Evolutionary conservation across 2,329 filamentous ascomycete species (phyloP), one percentile per base, ranked within the genome.

Genomic region (Diplodia sapinea): DNA sequence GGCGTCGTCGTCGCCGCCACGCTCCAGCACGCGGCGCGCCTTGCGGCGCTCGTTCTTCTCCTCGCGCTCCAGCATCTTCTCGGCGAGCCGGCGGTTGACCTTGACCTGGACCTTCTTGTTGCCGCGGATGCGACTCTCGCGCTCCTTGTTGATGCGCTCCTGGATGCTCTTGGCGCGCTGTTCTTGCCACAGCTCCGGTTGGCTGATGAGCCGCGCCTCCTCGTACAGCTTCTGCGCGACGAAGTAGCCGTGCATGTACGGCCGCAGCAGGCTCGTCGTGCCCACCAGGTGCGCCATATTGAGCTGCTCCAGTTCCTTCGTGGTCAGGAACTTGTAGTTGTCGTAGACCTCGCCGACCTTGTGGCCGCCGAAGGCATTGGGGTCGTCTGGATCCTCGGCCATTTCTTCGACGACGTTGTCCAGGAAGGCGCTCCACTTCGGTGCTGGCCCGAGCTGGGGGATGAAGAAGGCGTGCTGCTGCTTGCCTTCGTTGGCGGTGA

Each of bases 161-260:
- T 94, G 93, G 73, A 99, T 89, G 72, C 91, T 89, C 84, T 96
- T 97, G 69, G 90, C 89, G 68, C 93, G 87, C 79, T 98, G 93
- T 74, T 98, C 92, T 76, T 97, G 93, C 86, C 91, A 96, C 64
- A 96, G 87, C 76, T 96, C 96, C 0, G 95, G 95, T 79, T 98
- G 97, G 61, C 91, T 91, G 73, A 98, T 97, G 69, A 99, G 83
- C 66, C 92, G 86, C 20, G 95, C 95, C 78, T 99, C 94, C 76
- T 99, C 96, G 78, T 99, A 98, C 31, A 99, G 82, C 75, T 94
- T 93, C 73, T 96, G 94, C 43, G 92, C 92, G 59, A 99, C 94
- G 81, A 99, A 99, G 84, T 95, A 98, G 73, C 95, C 96, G 78
- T 99, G 95, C 96, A 99, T 99, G 77, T 99, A 99, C 52, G 95